Evolutionary conservation across 2,329 filamentous ascomycete species (phyloP).

Genomic region (Botrytis paeoniae): DNA sequence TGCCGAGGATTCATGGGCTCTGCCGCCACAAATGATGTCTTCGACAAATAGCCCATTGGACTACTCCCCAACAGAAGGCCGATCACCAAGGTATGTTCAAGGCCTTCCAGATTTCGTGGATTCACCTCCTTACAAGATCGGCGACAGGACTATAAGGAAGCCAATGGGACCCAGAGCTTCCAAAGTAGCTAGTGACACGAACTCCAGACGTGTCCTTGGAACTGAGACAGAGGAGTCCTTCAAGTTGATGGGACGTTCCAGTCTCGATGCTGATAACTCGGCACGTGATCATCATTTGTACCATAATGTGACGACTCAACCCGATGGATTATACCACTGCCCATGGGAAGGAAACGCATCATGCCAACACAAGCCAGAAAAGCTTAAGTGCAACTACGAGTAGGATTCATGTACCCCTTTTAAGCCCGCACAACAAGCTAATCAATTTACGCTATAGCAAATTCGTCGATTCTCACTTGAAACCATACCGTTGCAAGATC

Average conservation of each 20-base stretch:
- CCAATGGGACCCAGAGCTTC: conserved; percentile 35
- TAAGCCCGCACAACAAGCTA: conserved; percentile 27
- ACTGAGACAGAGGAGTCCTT: conserved; percentile 35
- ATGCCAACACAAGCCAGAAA: conserved; percentile 89
- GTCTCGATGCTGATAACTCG: conserved; percentile 37
- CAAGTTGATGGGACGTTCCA: conserved; percentile 34
- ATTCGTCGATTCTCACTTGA: conserved; percentile 93
- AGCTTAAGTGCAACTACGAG: conserved; percentile 99
- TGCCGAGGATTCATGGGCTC: conserved; percentile 29
- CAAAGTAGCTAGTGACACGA: conserved; percentile 34
- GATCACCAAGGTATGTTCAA: conserved; percentile 38
- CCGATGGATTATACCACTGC: conserved; percentile 89
- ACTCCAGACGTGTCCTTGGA: conserved; percentile 27
- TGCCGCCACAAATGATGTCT: conserved; percentile 29
- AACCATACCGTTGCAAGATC: conserved; percentile 93
- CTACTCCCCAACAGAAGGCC: conserved; percentile 33
- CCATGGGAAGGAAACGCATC: conserved; percentile 70
- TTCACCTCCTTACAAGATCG: conserved; percentile 33
- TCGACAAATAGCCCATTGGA: conserved; percentile 33
- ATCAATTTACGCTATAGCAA: conserved; percentile 58
- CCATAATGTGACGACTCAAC: conserved; percentile 57
- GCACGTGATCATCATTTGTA: conserved; percentile 68
- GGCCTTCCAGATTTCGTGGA: conserved; percentile 32
- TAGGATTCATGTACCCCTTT: conserved; percentile 49
- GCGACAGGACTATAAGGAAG: conserved; percentile 34